These are phyloP conservation scores for Yamadazyma takamatsuzukensis DNA, from an alignment of 805 yeast species.

Conservation along the genomic window DNA sequence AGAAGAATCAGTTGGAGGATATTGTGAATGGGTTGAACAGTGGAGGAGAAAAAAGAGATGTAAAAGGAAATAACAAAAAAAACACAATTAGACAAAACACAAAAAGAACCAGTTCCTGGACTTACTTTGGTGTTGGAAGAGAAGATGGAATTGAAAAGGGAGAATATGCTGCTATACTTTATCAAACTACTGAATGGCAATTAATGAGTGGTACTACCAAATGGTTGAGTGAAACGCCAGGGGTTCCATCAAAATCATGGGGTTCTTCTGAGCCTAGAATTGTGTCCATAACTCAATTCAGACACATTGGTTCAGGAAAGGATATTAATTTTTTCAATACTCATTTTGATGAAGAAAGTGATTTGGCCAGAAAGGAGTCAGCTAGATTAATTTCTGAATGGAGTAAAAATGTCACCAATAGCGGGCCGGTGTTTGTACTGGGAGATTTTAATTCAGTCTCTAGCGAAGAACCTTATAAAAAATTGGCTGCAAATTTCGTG, in stretches of 20 bases:
- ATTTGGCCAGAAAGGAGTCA: constrained; percentile 41
- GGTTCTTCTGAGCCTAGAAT: constrained; percentile 40
- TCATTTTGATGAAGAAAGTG: constrained; percentile 50
- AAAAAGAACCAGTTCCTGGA: constrained; percentile 38
- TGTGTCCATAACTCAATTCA: constrained; percentile 37
- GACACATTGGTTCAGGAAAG: constrained; percentile 42
- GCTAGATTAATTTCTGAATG: constrained; percentile 43
- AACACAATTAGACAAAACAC: constrained; percentile 30
- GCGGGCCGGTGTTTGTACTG: constrained; percentile 38
- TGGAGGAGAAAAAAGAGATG: too few species aligned
- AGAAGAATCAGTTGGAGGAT: constrained; percentile 39
- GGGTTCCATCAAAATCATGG: constrained; percentile 41
- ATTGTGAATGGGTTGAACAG: constrained; percentile 31
- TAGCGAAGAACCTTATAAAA: constrained; percentile 23
- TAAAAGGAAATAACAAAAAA: constrained; percentile 14
- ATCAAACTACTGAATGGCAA: constrained; percentile 32
- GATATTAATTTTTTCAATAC: constrained; percentile 43
- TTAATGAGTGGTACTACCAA: constrained; percentile 39
- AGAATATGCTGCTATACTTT: constrained; percentile 50
- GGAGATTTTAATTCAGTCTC: constrained; percentile 54
- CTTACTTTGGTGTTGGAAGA: constrained; percentile 45
- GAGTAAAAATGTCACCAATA: constrained; percentile 26
- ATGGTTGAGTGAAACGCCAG: constrained; percentile 57
- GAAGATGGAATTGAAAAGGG: constrained; percentile 49
- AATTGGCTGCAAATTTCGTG: constrained; percentile 21